Evolutionary conservation across 1,284 basidiomycete species (phyloP).

Genomic region (Tylopilus sp.): DNA sequence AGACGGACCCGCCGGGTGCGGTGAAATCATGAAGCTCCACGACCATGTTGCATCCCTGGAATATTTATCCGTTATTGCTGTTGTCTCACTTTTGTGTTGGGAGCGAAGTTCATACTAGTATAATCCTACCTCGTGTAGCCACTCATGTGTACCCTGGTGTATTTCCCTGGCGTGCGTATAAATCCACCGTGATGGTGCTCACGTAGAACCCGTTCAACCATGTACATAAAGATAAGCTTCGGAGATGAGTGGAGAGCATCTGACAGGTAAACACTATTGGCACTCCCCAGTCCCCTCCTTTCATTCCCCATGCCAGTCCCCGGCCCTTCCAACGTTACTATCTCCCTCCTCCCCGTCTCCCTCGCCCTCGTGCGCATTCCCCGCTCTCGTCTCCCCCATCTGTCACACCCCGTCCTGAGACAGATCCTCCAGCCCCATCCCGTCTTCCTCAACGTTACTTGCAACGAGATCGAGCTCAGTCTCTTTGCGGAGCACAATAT

Average conservation of each 20-base stretch:
- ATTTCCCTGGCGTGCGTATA: not conserved
- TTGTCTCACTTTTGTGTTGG: slow-evolving; percentile 18
- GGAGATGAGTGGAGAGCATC: slow-evolving; percentile 2
- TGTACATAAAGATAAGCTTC: slow-evolving; percentile 6
- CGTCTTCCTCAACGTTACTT: slow-evolving; percentile 69
- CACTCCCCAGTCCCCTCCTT: slow-evolving; percentile 6
- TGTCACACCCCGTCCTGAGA: slow-evolving; percentile 60
- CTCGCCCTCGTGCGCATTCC: slow-evolving; percentile 71
- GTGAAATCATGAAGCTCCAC: slow-evolving; percentile 6
- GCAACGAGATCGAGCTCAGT: slow-evolving; percentile 71
- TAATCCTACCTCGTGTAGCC: slow-evolving; percentile 10
- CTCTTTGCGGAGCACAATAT: slow-evolving; percentile 62
- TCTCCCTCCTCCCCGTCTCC: slow-evolving; percentile 64
- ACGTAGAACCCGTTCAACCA: too few species aligned
- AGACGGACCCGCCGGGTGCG: slow-evolving; percentile 16
- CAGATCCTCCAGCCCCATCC: slow-evolving; percentile 65
- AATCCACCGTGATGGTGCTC: slow-evolving; percentile 5
- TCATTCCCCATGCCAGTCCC: slow-evolving; percentile 22
- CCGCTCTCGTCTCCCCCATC: slow-evolving; percentile 54
- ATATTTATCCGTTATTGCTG: slow-evolving; percentile 35
- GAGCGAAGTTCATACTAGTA: not conserved
- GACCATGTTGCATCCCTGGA: slow-evolving; percentile 1
- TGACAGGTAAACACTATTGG: slow-evolving; percentile 21
- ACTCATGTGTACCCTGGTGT: slow-evolving; percentile 5
- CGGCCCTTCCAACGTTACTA: slow-evolving; percentile 45